Base-by-base conservation (phyloP, 148 eudicot genomes). In the Amaranthus palmeri region DNA sequence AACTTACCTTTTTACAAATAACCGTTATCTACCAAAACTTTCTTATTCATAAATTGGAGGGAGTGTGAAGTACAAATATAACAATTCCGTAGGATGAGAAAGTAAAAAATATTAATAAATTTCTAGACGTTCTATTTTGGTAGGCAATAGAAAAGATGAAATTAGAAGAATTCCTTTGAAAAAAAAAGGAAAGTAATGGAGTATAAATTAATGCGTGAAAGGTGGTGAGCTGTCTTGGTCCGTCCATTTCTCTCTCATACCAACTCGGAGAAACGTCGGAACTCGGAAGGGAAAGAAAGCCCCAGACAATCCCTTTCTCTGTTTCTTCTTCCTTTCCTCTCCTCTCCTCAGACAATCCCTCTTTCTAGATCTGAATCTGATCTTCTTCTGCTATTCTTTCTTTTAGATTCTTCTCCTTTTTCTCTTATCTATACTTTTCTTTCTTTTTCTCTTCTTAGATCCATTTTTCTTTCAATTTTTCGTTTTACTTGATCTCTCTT, bases 161-260 rank as follows among this genome's bases (percentile, higher is more conserved):
- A 25, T 25, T 25, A 25, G 36, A 25, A 25, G 36, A 25, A 25
- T 25, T n/a, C n/a, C n/a, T n/a, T n/a, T n/a, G n/a, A n/a, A n/a
- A n/a, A n/a, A n/a, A n/a, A n/a, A n/a, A n/a, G n/a, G n/a, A 25
- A 25, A 25, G 36, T 25, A 1, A 25, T 25, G 36, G 36, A 25
- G 36, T 25, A 25, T 25, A 43, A 77, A 73, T 75, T 50, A 42
- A 69, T 76, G 70, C 85, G 79, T 73, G 77, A 45, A 70, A 65
- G 81, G 73, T 83, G 83, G 73, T 83, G 83, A 76, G 85, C 81
- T 79, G 85, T 80, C 85, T 70, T 49, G 13, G 42, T 72, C 76
- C 57, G 73, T 45, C 64, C 43, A 57, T 71, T 43, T 55, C 46
- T 72, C 71, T 72, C 68, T 47, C 68, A 57, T 10, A 61, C 61